Evolutionary conservation across 257 asterid genomes (phyloP).

Genomic region (Solanum ossicruentum): DNA sequence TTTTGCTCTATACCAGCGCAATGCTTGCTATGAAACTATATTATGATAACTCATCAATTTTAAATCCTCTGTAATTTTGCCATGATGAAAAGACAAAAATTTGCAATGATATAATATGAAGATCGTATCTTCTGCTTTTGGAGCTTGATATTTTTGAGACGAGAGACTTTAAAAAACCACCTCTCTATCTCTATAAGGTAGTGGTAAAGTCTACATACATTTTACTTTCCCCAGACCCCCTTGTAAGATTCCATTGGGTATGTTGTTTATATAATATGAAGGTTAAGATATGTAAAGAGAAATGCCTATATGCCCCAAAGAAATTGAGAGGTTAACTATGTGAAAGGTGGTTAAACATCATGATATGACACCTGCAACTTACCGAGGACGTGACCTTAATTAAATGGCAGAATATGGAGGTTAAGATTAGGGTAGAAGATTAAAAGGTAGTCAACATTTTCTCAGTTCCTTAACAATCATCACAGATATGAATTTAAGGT

Average conservation of each 20-base stretch:
- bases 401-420: too few relatives aligned
- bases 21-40: neutral
- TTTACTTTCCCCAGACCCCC: too few relatives aligned
- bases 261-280: neutral
- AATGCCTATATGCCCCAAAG: rapidly evolving
- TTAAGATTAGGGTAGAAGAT: neutral
- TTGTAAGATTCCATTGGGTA: too few relatives aligned
- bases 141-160: too few relatives aligned
- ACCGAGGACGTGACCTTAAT: neutral
- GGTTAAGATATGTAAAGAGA: rapidly evolving
- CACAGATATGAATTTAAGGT: neutral
- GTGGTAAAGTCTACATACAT: too few relatives aligned
- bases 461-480: neutral
- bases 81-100: neutral
- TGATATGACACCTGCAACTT: neutral
- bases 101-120: neutral
- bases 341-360: neutral
- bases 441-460: neutral
- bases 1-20: neutral
- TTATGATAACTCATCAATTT: neutral
- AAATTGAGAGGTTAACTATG: neutral
- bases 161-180: too few relatives aligned
- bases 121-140: too few relatives aligned
- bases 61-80: neutral
- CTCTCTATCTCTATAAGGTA: too few relatives aligned